Base-by-base conservation (phyloP, 257 asterid genomes). In the Solanum medicagineum region DNA sequence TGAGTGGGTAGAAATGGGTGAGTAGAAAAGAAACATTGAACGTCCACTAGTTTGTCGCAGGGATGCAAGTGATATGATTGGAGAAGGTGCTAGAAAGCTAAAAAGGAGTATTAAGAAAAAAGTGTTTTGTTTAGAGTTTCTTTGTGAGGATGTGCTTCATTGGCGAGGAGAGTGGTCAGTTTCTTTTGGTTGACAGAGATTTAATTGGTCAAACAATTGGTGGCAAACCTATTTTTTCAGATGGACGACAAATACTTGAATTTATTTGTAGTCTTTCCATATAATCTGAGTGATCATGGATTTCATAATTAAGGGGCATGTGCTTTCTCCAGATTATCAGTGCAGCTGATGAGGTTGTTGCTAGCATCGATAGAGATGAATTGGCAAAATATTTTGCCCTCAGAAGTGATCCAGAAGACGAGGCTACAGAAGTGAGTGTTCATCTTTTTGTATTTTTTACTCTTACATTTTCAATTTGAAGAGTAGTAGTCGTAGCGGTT, bases 321-420 rank as follows among this genome's bases (percentile, higher is more conserved):
- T 68, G 77, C 20, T 69, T 54, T 84, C 47, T 71, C 90, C 97
- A 96, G 99, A 87, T 96, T 84, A 88, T 93, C 87, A 81, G 86
- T 84, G 97, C 96, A 7, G 94, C 98, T 29, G 93, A 93, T 68
- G 98, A 96, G 89, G 94, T 93, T 63, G 87, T 94, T 73, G 89
- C 86, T 81, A 93, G 98, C 89, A 90, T 96, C 73, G 92, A 95
- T 87, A 88, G 79, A 60, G 98, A 95, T 85, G 97, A 94, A 86
- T 85, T 96, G 90, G 93, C 97, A 81, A 95, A 90, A 86, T 91
- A 88, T 85, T 89, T 92, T 84, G 91, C 95, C 56, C 87, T 86
- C 80, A 93, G 88, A 90, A 89, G 90, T 90, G 98, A 96, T 75
- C 96, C 97, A 60, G 99, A 96, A 73, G 98, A 96, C 11, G 98